phyloP scores from a whole-genome alignment of 805 yeast genomes.

The Zygosaccharomyces bisporus region DNA sequence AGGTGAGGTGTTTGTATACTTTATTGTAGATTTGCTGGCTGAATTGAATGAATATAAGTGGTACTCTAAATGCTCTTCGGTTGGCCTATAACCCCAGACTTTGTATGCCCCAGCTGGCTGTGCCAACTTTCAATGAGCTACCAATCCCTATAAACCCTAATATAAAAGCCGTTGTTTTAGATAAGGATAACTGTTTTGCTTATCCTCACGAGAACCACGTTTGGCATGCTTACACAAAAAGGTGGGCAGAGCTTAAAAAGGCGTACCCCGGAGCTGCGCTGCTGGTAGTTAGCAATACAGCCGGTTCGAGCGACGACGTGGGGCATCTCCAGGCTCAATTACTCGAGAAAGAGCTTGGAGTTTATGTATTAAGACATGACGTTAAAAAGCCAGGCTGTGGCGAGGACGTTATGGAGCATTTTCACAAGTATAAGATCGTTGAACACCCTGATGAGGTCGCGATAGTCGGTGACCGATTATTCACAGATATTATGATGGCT shows the following conservation, averaged over 20 bases:
- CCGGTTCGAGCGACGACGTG: conserved; percentile 79
- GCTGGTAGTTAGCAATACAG: conserved; percentile 84
- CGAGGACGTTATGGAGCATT: conserved; percentile 60
- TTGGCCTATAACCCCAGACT: conserved; percentile 61
- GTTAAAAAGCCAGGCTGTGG: conserved; percentile 83
- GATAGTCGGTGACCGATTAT: conserved; percentile 84
- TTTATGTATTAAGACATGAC: conserved; percentile 63
- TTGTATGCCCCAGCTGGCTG: conserved; percentile 59
- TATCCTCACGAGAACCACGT: conserved; percentile 73
- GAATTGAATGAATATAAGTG: conserved; percentile 59
- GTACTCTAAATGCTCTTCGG: conserved; percentile 63
- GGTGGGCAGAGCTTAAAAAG: conserved; percentile 54
- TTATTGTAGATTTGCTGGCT: conserved; percentile 2
- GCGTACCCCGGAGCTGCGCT: conserved; percentile 60
- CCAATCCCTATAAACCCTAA: conserved; percentile 47
- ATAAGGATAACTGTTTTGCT: conserved; percentile 95
- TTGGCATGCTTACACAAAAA: conserved; percentile 62
- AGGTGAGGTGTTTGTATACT: neutral
- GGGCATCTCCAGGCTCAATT: conserved; percentile 54
- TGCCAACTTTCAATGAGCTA: conserved; percentile 55
- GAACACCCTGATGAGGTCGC: conserved; percentile 60
- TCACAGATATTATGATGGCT: conserved; percentile 93
- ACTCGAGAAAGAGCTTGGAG: conserved; percentile 63
- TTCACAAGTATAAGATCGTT: conserved; percentile 46
- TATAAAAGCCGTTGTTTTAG: conserved; percentile 78